Base-by-base conservation (phyloP, 73 alveolate genomes). In the Paramecium octaurelia region DNA sequence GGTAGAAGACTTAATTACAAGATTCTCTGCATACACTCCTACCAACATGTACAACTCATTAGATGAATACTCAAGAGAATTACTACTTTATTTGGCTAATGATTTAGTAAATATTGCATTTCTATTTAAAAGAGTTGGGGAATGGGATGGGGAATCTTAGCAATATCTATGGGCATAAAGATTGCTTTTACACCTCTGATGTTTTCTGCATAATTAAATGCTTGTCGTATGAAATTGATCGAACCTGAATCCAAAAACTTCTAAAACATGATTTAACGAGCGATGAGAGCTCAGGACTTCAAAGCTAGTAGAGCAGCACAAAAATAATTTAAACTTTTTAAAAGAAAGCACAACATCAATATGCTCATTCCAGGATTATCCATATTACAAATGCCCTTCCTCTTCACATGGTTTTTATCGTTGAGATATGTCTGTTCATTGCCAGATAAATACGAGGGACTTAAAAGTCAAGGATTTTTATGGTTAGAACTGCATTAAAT, bases 381-480 rank as follows among this genome's bases (percentile, higher is more conserved):
- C 73, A 69, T 97, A 9, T 42, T 95, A 50, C 94, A 97, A 85
- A 80, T 95, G 69, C 99, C 99, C 8, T 91, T 97, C 44, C 95
- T 96, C 68, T 75, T 97, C 46, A 95, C 94, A 21, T 97, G 93
- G 92, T 93, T 96, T 68, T 95, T 96, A 24, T 94, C 98, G 76
- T 69, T 97, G n/a, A 95, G 95, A 70, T 90, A 96, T 43, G 86
- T 96, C 11, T 36, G 97, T 0, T 97, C 87, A 27, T 89, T 94
- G 44, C 94, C 92, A 23, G 99, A 97, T 54, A 50, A 57, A 20
- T 58, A 83, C 64, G 96, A 97, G 24, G 93, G 94, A 38, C 86
- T 97, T 27, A 93, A 86, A 40, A 96, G 98, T 23, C 96, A 96
- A 44, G 99, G 99, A 59, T 94, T 96, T 85, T 92, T 97, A 59